A percentile compares a stretch with the other conserved stretches of the same genome.
phyloP scores from a whole-genome alignment of 257 asterid genomes.

The Capsicum pubescens region DNA sequence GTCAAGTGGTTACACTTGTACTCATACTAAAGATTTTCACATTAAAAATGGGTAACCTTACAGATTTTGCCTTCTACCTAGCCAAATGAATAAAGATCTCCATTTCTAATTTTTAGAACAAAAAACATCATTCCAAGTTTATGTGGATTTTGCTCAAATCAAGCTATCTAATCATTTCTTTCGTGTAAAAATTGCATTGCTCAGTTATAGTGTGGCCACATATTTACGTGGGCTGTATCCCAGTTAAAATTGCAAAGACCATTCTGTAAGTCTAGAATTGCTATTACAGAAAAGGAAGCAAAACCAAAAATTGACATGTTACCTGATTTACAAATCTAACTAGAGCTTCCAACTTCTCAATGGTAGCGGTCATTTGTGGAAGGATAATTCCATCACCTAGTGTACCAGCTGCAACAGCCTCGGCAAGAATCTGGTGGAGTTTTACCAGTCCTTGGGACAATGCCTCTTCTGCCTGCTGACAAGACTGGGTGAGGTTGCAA shows the following conservation, averaged over 20 bases:
- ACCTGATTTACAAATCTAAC: slow-evolving; percentile 87
- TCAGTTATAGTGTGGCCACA: not conserved
- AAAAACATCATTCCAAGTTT: not conserved
- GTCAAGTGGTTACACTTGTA: not conserved
- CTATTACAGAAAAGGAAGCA: slow-evolving; percentile 22
- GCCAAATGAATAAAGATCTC: slow-evolving; percentile 41
- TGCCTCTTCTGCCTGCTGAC: slow-evolving; percentile 96
- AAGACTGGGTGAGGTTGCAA: slow-evolving; percentile 60
- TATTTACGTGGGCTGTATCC: not conserved
- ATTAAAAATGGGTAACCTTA: not conserved
- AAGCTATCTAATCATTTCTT: not conserved
- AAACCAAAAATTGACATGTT: slow-evolving; percentile 9
- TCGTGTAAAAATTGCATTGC: not conserved
- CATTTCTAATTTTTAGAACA: slow-evolving; percentile 38
- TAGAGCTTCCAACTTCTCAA: slow-evolving; percentile 70
- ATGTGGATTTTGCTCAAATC: not conserved
- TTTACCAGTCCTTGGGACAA: slow-evolving; percentile 84
- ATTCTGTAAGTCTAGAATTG: not conserved
- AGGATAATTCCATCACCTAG: slow-evolving; percentile 65
- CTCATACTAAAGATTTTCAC: not conserved
- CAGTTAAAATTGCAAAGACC: not conserved
- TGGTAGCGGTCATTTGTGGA: slow-evolving; percentile 65
- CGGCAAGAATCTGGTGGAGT: slow-evolving; percentile 63
- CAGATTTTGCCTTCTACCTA: slow-evolving; percentile 14
- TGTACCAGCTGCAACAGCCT: slow-evolving; percentile 57